Evolutionary conservation across 2,329 filamentous ascomycete genomes (phyloP), one percentile per base, ranked within the genome.

Genomic region (Xylariaceae sp.): DNA sequence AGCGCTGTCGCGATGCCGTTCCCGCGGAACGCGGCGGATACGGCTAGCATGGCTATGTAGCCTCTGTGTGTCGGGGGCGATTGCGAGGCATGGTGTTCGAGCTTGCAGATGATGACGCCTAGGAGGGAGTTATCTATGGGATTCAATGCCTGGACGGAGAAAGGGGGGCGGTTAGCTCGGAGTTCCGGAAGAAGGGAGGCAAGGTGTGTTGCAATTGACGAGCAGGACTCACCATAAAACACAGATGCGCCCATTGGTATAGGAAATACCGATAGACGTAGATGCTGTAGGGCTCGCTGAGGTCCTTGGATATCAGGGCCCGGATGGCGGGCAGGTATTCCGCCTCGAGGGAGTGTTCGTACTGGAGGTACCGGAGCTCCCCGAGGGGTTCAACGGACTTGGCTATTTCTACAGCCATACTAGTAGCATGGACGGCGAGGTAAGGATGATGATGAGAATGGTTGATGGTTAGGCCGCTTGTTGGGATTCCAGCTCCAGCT

Each of bases 1-100:
- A 99, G 81, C 47, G 87, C 86, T 0, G 92, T 96, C 1, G 89
- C 94, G 60, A 99, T 92, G 1, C 94, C 93, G 64, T 87, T 84
- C 4, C 92, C 92, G 18, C 94, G 87, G 69, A 90, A 88, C 30
- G 86, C 78, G 45, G 90, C 85, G 49, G 87, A 85, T 4, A 96
- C 92, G n/a, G 94, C 94, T 48, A 99, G 82, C 94, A 99, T 99
- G 70, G 94, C 94, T 67, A 99, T 97, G 76, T 99, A 99, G 59
- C 94, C 94, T 63, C 94, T 85, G 64, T 92, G 80, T 0, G 85
- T 87, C 1, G 83, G 77, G 0, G 83, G 78, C 1, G 92, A 92
- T 64, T 93, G 92, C 4, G 88, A 89, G 18, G 90, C 84, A 76
- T 99, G 94, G 23, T 86, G 83, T 73, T 99, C 94, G 60, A 99